A percentile compares a stretch with the other conserved stretches of the same genome.
Evolutionary conservation across 495 filamentous ascomycete genomes (phyloP).

Genomic region (Aspergillus avenaceus): DNA sequence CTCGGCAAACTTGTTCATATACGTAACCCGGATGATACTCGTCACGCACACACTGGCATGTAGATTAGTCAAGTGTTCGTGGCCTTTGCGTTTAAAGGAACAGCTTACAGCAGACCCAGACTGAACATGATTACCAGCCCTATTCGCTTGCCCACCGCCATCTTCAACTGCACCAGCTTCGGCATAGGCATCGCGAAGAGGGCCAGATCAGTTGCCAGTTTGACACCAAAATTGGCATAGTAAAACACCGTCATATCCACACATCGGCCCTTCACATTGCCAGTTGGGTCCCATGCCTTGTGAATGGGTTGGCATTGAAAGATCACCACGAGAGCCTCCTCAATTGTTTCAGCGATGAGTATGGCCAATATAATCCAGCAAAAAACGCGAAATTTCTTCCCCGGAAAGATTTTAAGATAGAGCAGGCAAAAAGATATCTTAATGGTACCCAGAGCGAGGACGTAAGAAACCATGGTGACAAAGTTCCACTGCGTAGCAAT

Average conservation of each 20-base stretch:
- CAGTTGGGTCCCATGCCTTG: slow-evolving; percentile 21
- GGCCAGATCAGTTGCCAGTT: slow-evolving; percentile 28
- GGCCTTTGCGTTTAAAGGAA: neutral
- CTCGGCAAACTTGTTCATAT: slow-evolving; percentile 14
- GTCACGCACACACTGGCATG: slow-evolving; percentile 14
- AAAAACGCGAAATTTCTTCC: slow-evolving; percentile 12
- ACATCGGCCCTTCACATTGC: slow-evolving; percentile 10
- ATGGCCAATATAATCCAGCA: slow-evolving; percentile 13
- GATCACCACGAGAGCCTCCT: slow-evolving; percentile 15
- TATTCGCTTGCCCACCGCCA: slow-evolving; percentile 23
- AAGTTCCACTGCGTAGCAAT: slow-evolving; percentile 14
- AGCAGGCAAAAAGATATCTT: slow-evolving; percentile 23
- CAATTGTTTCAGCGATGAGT: slow-evolving; percentile 12
- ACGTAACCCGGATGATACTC: slow-evolving; percentile 18
- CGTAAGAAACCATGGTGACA: slow-evolving; percentile 17
- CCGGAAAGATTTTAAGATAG: slow-evolving; percentile 18
- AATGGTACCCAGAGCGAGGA: slow-evolving; percentile 17
- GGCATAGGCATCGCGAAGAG: slow-evolving; percentile 30
- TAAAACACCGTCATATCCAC: slow-evolving; percentile 13
- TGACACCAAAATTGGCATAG: slow-evolving; percentile 19
- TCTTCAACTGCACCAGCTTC: slow-evolving; percentile 23
- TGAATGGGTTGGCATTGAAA: slow-evolving; percentile 21
- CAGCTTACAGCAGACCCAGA: slow-evolving; percentile 29
- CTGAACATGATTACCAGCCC: slow-evolving; percentile 29
- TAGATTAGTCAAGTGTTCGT: neutral